Evolutionary conservation across 2,329 filamentous ascomycete genomes (phyloP), one percentile per base, ranked within the genome.

Genomic region (Knufia petricola): DNA sequence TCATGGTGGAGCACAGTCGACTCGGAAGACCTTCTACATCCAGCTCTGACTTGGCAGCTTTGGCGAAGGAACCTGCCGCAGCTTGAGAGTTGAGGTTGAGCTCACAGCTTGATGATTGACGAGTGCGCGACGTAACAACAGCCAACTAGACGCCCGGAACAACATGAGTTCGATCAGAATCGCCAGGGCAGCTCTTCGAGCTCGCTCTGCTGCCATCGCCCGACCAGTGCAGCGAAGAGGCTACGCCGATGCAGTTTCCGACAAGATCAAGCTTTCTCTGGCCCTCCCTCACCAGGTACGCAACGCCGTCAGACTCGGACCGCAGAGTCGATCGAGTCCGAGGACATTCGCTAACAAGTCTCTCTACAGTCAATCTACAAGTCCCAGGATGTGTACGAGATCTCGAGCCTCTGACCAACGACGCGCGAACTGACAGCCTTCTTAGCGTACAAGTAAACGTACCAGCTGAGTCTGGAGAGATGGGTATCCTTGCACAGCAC

Each of bases 401-500:
- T 10, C 21, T 36, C 32, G 20, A 20, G 15, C 15, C 40, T 50
- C 45, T 34, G 52, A 38, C 24, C 15, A 36, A 17, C 3, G 32
- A 43, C 6, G 30, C 28, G 26, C 41, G 21, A 44, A 44, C 50
- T 53, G 41, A 53, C 49, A 40, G 23, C 3, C 41, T 70, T 81
- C 73, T 60, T 59, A 76, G 73, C 66, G 82, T 96, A 66, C 92
- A 98, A 77, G 92, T 98, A 77, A 98, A 98, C 81, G 84, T 98
- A 65, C 85, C 92, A 69, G 92, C 92, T 66, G 92, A 95, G 71
- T 94, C 89, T 55, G 92, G 92, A 69, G 92, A 96, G 64, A 98
- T 98, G 92, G 92, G 92, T 85, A 84, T 98, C 63, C 85, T 98
- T 67, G 92, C 92, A 69, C 94, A 92, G 79, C 92, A 98, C 81